Conservation (phyloP, 2,329 filamentous ascomycete genomes). For the Xylaria multiplex region DNA sequence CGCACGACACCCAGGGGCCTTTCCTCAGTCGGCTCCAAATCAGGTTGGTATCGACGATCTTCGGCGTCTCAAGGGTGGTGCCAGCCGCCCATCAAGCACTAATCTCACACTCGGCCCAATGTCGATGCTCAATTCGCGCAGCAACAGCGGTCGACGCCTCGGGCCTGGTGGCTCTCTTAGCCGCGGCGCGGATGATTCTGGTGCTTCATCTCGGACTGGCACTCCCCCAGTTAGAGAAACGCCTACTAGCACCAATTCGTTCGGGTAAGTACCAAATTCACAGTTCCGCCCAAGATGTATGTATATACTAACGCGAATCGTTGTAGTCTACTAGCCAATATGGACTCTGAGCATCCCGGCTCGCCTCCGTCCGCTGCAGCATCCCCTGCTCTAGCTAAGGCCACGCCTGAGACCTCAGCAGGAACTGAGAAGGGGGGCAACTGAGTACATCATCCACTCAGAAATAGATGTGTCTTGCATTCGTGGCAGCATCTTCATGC, state of each 20-base stretch:
- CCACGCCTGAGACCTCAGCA: slow-evolving; percentile 61
- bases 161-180: slow-evolving; percentile 78
- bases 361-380: slow-evolving; percentile 76
- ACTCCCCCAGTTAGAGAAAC: slow-evolving; percentile 75
- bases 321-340: slow-evolving; percentile 66
- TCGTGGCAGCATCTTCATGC: slow-evolving; percentile 52
- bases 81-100: slow-evolving; percentile 69
- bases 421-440: slow-evolving; percentile 62
- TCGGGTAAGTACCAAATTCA: slow-evolving; percentile 75
- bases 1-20: slow-evolving; percentile 78
- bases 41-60: slow-evolving; percentile 92
- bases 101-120: slow-evolving; percentile 79
- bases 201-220: slow-evolving; percentile 85
- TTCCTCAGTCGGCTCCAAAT: slow-evolving; percentile 80
- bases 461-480: slow-evolving; percentile 52
- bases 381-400: slow-evolving; percentile 73
- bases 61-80: slow-evolving; percentile 76
- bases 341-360: slow-evolving; percentile 68
- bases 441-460: slow-evolving; percentile 52
- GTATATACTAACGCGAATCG: slow-evolving; percentile 45
- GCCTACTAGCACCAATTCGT: slow-evolving; percentile 84
- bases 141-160: slow-evolving; percentile 86
- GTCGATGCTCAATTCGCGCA: slow-evolving; percentile 88
- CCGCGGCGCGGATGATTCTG: slow-evolving; percentile 84
- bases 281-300: neutral